phyloP scores from a whole-genome alignment of 805 yeast species.

The Maudiozyma saulgeensis region DNA sequence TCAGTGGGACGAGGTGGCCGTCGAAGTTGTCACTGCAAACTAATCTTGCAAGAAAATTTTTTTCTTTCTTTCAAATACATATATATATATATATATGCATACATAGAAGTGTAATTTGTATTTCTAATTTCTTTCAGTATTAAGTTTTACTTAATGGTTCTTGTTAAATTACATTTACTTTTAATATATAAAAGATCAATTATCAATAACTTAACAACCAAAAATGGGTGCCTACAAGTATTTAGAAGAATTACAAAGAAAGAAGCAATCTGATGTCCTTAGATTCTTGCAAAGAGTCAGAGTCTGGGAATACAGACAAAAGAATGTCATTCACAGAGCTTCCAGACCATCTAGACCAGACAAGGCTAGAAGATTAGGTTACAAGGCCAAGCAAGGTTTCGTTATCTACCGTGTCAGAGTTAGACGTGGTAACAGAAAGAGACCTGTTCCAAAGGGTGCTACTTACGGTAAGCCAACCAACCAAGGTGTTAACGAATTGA shows the following conservation, averaged over 20 bases:
- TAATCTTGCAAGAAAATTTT: too few relatives aligned
- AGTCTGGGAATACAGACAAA: slow-evolving; percentile 99
- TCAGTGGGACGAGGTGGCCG: too few relatives aligned
- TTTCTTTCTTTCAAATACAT: too few relatives aligned
- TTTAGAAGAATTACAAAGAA: slow-evolving; percentile 97
- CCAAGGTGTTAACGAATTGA: slow-evolving; percentile 99
- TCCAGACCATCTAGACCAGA: slow-evolving; percentile 98
- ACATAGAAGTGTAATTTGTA: not conserved
- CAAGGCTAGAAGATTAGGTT: slow-evolving; percentile 99
- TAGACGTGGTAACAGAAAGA: slow-evolving; percentile 99
- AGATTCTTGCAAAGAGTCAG: slow-evolving; percentile 98
- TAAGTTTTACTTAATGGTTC: not conserved
- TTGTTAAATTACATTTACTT: not conserved
- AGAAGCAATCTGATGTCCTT: slow-evolving; percentile 99
- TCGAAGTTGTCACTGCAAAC: too few relatives aligned
- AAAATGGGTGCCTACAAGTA: slow-evolving; percentile 99
- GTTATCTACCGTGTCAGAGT: slow-evolving; percentile 98
- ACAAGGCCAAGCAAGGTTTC: slow-evolving; percentile 99
- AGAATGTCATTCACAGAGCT: slow-evolving; percentile 97
- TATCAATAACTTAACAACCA: slow-evolving; percentile 6
- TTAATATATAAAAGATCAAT: slow-evolving; percentile 5
- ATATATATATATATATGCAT: too few relatives aligned
- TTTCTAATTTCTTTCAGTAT: not conserved
- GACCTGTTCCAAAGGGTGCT: slow-evolving; percentile 99
- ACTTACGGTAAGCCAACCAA: slow-evolving; percentile 99